phyloP scores from a whole-genome alignment of 345 rosid genomes.

The Lagerstroemia speciosa region DNA sequence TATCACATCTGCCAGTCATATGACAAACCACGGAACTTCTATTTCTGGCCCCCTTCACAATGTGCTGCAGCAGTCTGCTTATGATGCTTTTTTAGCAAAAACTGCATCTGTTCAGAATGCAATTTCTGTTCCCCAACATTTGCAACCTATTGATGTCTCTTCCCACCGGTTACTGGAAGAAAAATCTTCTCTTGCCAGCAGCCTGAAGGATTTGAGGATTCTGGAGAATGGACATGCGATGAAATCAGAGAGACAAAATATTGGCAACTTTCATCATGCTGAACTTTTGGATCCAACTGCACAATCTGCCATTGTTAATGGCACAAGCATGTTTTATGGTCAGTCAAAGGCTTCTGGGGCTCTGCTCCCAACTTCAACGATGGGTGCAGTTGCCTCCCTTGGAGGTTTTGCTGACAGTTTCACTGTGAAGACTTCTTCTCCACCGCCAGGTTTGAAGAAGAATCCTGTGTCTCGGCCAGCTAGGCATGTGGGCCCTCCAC shows the following conservation, averaged over 20 bases:
- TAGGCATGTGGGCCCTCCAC: slow-evolving; percentile 90
- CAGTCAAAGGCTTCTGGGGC: slow-evolving; percentile 37
- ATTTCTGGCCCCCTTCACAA: slow-evolving; percentile 34
- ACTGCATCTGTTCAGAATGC: slow-evolving; percentile 35
- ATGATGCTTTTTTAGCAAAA: slow-evolving; percentile 27
- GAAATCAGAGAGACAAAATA: slow-evolving; percentile 39
- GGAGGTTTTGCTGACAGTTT: slow-evolving; percentile 37
- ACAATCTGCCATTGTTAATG: slow-evolving; percentile 6
- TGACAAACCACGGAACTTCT: slow-evolving; percentile 27
- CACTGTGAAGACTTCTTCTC: slow-evolving; percentile 26
- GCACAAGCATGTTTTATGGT: slow-evolving; percentile 10
- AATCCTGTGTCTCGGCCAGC: slow-evolving; percentile 71
- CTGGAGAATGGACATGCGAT: slow-evolving; percentile 44
- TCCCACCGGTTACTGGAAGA: slow-evolving; percentile 50
- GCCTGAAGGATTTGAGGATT: slow-evolving; percentile 44
- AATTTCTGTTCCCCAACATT: slow-evolving; percentile 23
- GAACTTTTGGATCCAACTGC: slow-evolving; percentile 20
- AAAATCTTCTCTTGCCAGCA: slow-evolving; percentile 40
- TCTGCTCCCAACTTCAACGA: slow-evolving; percentile 34
- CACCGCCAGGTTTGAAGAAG: slow-evolving; percentile 34
- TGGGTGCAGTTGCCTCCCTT: slow-evolving; percentile 34
- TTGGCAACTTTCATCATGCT: slow-evolving; percentile 25
- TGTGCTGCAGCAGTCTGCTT: slow-evolving; percentile 24
- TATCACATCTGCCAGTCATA: slow-evolving; percentile 29
- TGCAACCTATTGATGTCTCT: slow-evolving; percentile 35